Conservation (phyloP, 2,329 filamentous ascomycete genomes). For the Dendryphion nanum region DNA sequence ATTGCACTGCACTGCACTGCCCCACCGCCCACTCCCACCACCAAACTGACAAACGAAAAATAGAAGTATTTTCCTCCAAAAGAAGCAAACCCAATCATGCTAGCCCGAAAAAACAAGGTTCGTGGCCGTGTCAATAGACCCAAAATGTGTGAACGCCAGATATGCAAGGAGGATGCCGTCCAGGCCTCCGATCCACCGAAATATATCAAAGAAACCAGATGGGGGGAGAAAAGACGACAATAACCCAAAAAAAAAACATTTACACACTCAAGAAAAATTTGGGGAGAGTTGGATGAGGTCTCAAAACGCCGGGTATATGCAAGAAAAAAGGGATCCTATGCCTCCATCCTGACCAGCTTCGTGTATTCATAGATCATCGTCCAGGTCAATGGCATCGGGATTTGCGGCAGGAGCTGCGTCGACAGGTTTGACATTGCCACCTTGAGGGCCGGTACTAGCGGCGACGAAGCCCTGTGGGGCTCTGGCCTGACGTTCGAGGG, state of each 20-base stretch:
- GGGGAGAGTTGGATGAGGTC: conserved; percentile 6
- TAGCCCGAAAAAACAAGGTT: too few relatives aligned
- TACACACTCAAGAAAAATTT: conserved; percentile 11
- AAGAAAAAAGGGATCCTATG: too few relatives aligned
- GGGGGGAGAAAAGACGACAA: conserved; percentile 1
- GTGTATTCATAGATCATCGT: conserved; percentile 49
- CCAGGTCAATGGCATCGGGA: conserved; percentile 81
- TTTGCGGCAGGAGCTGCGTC: conserved; percentile 58
- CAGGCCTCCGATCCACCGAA: conserved; percentile 10
- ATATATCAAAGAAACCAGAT: conserved; percentile 8
- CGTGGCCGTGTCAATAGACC: too few relatives aligned
- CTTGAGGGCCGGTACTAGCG: conserved; percentile 71
- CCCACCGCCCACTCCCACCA: too few relatives aligned
- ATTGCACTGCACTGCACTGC: too few relatives aligned
- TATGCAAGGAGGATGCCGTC: conserved; percentile 12
- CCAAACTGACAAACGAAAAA: too few relatives aligned
- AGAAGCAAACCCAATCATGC: too few relatives aligned
- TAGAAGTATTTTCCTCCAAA: too few relatives aligned
- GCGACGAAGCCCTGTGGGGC: conserved; percentile 90
- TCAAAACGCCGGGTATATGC: conserved; percentile 23
- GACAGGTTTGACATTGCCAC: conserved; percentile 52
- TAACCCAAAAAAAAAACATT: conserved; percentile 1
- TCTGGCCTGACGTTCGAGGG: conserved; percentile 81
- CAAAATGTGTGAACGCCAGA: conserved; percentile 14
- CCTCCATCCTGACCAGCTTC: conserved; percentile 9